A percentile compares a stretch with the other conserved stretches of the same genome.
phyloP scores from a whole-genome alignment of 208 protist genomes.

The Borovskyia barvae region DNA sequence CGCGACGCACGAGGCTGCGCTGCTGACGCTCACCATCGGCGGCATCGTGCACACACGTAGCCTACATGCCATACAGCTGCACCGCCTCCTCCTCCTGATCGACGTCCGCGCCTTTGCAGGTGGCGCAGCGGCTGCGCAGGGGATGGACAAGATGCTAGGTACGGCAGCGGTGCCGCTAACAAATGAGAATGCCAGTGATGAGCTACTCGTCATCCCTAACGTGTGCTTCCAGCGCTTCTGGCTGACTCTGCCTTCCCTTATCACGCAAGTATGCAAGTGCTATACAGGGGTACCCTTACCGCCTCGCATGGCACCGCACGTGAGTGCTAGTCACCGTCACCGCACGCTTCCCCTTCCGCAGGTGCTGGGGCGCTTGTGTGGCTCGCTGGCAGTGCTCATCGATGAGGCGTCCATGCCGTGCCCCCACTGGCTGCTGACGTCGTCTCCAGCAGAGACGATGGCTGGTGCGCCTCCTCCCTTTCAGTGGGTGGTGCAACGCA shows the following conservation, averaged over 20 bases:
- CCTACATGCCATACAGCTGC: slow-evolving; percentile 29
- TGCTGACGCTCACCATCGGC: slow-evolving; percentile 36
- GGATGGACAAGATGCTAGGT: background rate
- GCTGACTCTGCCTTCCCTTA: slow-evolving; percentile 29
- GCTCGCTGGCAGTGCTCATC: slow-evolving; percentile 1
- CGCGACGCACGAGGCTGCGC: slow-evolving; percentile 35
- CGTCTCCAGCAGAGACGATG: slow-evolving; percentile 14
- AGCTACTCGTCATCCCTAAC: background rate
- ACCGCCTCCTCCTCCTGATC: slow-evolving; percentile 43
- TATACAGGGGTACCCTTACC: no score
- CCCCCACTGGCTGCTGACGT: slow-evolving; percentile 21
- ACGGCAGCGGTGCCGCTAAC: no score
- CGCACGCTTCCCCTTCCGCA: slow-evolving; percentile 6
- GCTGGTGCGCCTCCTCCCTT: slow-evolving; percentile 22
- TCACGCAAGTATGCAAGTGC: slow-evolving; percentile 27
- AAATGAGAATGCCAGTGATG: no score
- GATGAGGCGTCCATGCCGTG: slow-evolving; percentile 3
- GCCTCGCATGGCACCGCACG: background rate
- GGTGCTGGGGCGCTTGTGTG: slow-evolving; percentile 11
- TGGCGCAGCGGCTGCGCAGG: background rate
- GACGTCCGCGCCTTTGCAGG: slow-evolving; percentile 43
- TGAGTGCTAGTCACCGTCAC: background rate
- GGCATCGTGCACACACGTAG: slow-evolving; percentile 34
- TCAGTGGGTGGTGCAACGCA: slow-evolving; percentile 31
- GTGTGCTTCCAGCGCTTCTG: slow-evolving; percentile 38